phyloP scores from a whole-genome alignment of 345 rosid species.

The Dipteronia sinensis region DNA sequence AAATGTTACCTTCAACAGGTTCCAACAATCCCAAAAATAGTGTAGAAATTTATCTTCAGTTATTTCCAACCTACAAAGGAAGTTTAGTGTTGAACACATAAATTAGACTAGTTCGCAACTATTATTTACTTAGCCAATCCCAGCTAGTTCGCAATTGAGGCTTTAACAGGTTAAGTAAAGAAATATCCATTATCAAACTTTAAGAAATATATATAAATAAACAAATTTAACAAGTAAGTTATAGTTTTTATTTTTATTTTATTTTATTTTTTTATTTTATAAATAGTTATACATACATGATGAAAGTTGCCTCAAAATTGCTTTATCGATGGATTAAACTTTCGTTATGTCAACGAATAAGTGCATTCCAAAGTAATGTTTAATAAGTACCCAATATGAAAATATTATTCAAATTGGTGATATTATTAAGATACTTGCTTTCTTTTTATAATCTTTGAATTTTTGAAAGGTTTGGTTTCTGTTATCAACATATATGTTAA shows the following conservation, averaged over 20 bases:
- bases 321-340: background rate
- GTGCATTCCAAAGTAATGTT: background rate
- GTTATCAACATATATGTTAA: too few relatives aligned
- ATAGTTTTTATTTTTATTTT: too few relatives aligned
- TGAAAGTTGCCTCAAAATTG: constrained; percentile 1
- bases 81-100: constrained; percentile 5
- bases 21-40: constrained; percentile 93
- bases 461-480: too few relatives aligned
- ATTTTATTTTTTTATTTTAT: background rate
- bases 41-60: constrained; percentile 78
- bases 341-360: background rate
- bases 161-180: background rate
- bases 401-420: background rate
- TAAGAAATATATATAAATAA: constrained; percentile 3
- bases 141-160: background rate
- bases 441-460: too few relatives aligned
- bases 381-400: background rate
- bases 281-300: background rate
- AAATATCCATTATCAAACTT: constrained; percentile 13
- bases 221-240: background rate
- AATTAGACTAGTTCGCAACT: background rate
- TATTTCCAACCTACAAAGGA: constrained; percentile 66
- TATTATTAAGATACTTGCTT: too few relatives aligned
- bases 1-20: constrained; percentile 58
- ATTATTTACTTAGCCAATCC: background rate